phyloP scores from a whole-genome alignment of 352 stramenopile genomes.

The Phytophthora constricta region DNA sequence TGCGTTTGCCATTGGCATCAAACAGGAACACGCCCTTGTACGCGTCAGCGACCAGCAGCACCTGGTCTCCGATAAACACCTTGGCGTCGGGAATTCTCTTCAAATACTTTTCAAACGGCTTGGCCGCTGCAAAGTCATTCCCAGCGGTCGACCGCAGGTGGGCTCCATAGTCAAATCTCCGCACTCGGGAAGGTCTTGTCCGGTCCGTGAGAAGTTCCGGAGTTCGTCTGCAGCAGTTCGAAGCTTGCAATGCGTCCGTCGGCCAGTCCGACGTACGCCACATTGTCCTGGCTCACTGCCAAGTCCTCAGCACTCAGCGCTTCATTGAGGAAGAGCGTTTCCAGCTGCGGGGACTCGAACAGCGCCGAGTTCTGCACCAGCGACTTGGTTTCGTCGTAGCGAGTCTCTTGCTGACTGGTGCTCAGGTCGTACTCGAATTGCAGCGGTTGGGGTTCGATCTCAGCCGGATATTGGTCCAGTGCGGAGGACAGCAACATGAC shows the following conservation, averaged over 20 bases:
- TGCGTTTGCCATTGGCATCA: conserved; percentile 58
- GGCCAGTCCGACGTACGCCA: conserved; percentile 53
- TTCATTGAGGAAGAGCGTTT: conserved; percentile 47
- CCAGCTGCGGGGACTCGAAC: conserved; percentile 29
- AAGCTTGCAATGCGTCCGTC: conserved; percentile 68
- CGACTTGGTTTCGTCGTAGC: conserved; percentile 33
- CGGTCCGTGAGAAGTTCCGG: conserved; percentile 58
- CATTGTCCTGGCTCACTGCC: conserved; percentile 50
- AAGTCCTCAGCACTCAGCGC: conserved; percentile 54
- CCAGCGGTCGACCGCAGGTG: conserved; percentile 59
- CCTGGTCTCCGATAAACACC: conserved; percentile 51
- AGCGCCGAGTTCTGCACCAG: conserved; percentile 27
- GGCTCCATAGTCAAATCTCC: conserved; percentile 43
- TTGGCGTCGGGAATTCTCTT: conserved; percentile 49
- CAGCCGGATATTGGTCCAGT: conserved; percentile 53
- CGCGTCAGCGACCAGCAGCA: conserved; percentile 67
- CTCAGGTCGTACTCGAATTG: conserved; percentile 41
- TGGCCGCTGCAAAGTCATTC: conserved; percentile 49
- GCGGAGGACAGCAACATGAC: conserved; percentile 60
- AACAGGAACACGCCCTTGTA: conserved; percentile 69
- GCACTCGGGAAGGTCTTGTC: conserved; percentile 39
- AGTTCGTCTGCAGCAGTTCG: conserved; percentile 32
- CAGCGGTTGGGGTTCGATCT: conserved; percentile 45
- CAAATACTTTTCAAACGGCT: conserved; percentile 48
- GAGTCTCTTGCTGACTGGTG: conserved; percentile 50